Conservation (phyloP, 1,139 yeast genomes). For the Magnusiomyces fungicola region DNA sequence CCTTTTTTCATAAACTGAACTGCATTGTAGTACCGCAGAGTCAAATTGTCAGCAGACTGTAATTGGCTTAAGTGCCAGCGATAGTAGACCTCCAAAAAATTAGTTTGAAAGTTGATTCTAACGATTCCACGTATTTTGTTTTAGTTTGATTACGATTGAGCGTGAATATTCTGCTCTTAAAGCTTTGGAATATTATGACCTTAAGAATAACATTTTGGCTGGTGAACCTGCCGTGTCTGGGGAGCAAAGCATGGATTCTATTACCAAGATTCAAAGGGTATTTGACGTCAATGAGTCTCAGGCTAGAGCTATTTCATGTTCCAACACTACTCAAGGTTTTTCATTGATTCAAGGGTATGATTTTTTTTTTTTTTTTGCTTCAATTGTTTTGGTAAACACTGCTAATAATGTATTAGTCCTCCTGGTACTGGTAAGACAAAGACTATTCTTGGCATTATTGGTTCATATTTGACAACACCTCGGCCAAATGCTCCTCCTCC, state of each 20-base stretch:
- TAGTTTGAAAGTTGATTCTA: too few relatives aligned
- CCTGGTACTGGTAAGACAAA: slow-evolving; percentile 99
- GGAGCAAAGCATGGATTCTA: slow-evolving; percentile 31
- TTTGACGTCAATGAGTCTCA: slow-evolving; percentile 78
- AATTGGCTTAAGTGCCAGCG: too few relatives aligned
- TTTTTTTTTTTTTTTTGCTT: slow-evolving; percentile 1
- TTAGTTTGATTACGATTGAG: slow-evolving; percentile 73
- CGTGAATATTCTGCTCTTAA: slow-evolving; percentile 82
- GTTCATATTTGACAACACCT: slow-evolving; percentile 52
- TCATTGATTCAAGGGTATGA: slow-evolving; percentile 76
- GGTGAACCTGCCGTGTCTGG: slow-evolving; percentile 50
- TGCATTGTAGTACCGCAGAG: too few relatives aligned
- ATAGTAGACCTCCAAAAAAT: too few relatives aligned
- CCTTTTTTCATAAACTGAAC: too few relatives aligned
- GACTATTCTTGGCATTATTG: slow-evolving; percentile 87
- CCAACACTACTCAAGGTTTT: slow-evolving; percentile 64
- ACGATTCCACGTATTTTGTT: too few relatives aligned
- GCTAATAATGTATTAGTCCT: slow-evolving; percentile 37
- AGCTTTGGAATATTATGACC: slow-evolving; percentile 76
- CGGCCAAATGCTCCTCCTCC: slow-evolving; percentile 24
- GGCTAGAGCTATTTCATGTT: slow-evolving; percentile 77
- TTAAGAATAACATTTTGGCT: slow-evolving; percentile 52
- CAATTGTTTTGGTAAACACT: not conserved
- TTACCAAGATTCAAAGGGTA: slow-evolving; percentile 35
- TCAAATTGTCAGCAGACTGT: too few relatives aligned